These are phyloP conservation scores for Metarhizium sp. DNA, from an alignment of 2,329 filamentous ascomycete species.

Conservation along the genomic window DNA sequence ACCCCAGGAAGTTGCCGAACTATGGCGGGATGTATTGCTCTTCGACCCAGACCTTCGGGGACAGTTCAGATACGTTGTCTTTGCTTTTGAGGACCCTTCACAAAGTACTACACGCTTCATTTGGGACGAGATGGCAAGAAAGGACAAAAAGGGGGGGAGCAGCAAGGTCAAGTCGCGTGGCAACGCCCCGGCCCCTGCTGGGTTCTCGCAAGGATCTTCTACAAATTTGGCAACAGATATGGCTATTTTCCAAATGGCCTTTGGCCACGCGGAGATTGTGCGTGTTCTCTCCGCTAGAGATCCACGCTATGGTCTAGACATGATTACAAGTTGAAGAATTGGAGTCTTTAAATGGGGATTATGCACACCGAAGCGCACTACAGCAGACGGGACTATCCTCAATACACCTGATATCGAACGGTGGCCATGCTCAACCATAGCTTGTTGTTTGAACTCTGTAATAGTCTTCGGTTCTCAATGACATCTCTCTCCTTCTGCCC, in stretches of 20 bases:
- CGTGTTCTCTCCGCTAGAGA: conserved; percentile 41
- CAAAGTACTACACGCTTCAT: conserved; percentile 46
- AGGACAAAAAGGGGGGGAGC: conserved; percentile 25
- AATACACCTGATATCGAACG: neutral
- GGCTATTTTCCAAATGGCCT: conserved; percentile 44
- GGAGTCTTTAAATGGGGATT: neutral
- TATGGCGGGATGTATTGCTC: conserved; percentile 57
- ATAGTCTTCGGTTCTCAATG: neutral
- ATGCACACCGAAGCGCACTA: neutral
- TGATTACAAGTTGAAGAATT: conserved; percentile 31
- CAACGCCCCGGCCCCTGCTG: conserved; percentile 17
- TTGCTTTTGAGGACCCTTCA: conserved; percentile 51
- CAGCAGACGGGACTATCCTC: neutral
- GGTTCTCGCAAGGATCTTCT: conserved; percentile 9
- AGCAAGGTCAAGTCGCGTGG: conserved; percentile 25
- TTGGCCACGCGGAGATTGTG: conserved; percentile 39
- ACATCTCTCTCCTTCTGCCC: neutral
- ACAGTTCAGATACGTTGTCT: conserved; percentile 51
- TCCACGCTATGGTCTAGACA: conserved; percentile 43
- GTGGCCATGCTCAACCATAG: neutral
- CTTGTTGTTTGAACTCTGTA: neutral
- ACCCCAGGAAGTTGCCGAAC: conserved; percentile 52
- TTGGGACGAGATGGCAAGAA: conserved; percentile 46
- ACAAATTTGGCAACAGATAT: conserved; percentile 31
- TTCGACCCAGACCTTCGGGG: conserved; percentile 54